Evolutionary conservation across 2,329 filamentous ascomycete species (phyloP), one percentile per base, ranked within the genome.

Genomic region (Berkeleyomyces basicola): DNA sequence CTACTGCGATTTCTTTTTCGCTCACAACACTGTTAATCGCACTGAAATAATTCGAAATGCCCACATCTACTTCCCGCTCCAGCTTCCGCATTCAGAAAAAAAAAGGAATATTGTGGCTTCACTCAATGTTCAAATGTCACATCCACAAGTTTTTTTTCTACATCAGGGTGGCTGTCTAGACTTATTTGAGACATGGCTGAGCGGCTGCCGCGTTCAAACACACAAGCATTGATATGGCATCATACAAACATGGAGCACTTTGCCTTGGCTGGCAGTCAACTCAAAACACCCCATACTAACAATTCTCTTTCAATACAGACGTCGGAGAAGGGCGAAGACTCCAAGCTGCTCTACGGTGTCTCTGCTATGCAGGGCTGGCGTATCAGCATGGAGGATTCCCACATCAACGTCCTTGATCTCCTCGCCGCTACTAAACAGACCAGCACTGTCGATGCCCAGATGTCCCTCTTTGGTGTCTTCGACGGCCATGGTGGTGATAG

Each of bases 351-450:
- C 72, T 99, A 88, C 75, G 93, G 93, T 72, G 85, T 97, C 68
- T 99, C 93, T 68, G 90, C 90, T 76, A 99, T 99, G 93, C 93
- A 99, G 77, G 93, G 93, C 79, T 99, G 93, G 93, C 88, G 93
- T 78, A 97, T 99, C 77, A 96, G 89, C 79, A 99, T 99, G 93
- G 93, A 99, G 75, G 93, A 99, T 74, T 85, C 93, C 67, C 93
- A 99, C 77, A 89, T 88, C 66, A 82, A 88, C 63, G 78, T 97
- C 61, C 87, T 99, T 72, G 89, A 97, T 74, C 83, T 97, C 68
- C 57, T 63, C 40, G 53, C 63, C 42, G 49, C 59, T 7, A 63
- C 61, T 16, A 61, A 73, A 65, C 79, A 82, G 36, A 77, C 83
- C 67, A 81, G 86, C 69, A 83, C 83, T 60, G 81, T 86, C 69